Evolutionary conservation across 1,139 yeast species (phyloP), one percentile per base, ranked within the genome.

Genomic region (Kodamaea ohmeri): DNA sequence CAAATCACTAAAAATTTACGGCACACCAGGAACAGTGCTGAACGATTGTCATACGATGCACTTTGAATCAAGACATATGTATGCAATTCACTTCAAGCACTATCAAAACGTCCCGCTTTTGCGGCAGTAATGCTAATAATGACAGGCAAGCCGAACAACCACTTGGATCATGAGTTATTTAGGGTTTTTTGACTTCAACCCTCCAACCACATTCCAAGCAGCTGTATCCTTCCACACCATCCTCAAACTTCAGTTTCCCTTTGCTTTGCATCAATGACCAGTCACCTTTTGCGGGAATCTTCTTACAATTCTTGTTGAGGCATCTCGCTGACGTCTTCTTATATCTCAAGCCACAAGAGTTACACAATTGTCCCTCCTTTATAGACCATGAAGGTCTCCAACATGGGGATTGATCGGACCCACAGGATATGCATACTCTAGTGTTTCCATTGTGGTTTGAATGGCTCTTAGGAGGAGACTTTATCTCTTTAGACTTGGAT

Each of bases 301-400:
- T 80, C 47, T 83, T 78, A 64, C 98, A 92, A 16, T 65, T 58
- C 5, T 71, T 62, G 52, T 86, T 84, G 37, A 85, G 69, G 61
- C 98, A 92, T 53, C 97, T 73, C 3, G 96, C 95, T 26, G 87
- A 85, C 1, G 97, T 90, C 65, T 92, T 92, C 61, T 92, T 89
- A 65, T 87, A 92, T 48, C 98, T 73, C 51, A 92, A 71, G 1
- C 98, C 98, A 65, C 98, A 92, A 1, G 96, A 87, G 59, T 92
- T 92, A 67, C 98, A 92, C 52, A 92, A 73, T 63, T 90, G 97
- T 12, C 97, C 97, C 44, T 84, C 88, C 51, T 80, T 75, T 34
- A 73, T 67, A 3, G 94, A 81, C 98, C 98, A 92, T 6, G 95
- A 83, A 2, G 98, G 98, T 57, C 98, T 78, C 98, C 98, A 92